A percentile compares a stretch with the other conserved stretches of the same genome.
These are phyloP conservation scores for Stellera chamaejasme DNA, from an alignment of 345 rosid genomes.

Conservation along the genomic window DNA sequence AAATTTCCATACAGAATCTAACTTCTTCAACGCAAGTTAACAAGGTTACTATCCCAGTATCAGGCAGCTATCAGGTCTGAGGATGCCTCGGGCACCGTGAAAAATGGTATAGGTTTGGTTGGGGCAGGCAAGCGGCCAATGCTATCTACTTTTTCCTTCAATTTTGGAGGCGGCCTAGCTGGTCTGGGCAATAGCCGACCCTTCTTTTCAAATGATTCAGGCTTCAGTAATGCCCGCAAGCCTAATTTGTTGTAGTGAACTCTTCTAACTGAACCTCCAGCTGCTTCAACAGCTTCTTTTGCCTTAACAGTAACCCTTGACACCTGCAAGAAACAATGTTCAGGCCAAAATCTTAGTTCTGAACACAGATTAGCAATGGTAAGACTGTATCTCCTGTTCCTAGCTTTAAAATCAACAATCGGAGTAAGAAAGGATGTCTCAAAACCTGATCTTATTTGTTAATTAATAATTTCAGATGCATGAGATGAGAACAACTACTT, in stretches of 20 bases:
- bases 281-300: constrained; percentile 81
- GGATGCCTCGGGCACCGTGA: constrained; percentile 26
- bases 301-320: constrained; percentile 90
- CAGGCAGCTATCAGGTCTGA: constrained; percentile 26
- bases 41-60: constrained; percentile 1
- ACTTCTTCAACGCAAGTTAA: not conserved
- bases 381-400: not conserved
- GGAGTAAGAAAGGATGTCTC: constrained; percentile 1
- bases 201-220: constrained; percentile 95
- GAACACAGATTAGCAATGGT: not conserved
- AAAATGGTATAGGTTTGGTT: constrained; percentile 69
- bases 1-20: constrained; percentile 2
- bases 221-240: constrained; percentile 72
- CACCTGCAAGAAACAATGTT: constrained; percentile 33
- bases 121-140: constrained; percentile 93
- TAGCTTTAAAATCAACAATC: not conserved
- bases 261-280: constrained; percentile 84
- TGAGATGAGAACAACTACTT: not conserved
- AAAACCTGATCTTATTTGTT: too few species aligned
- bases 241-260: constrained; percentile 93
- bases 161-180: constrained; percentile 96
- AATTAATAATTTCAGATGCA: too few species aligned
- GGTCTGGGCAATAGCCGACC: constrained; percentile 82
- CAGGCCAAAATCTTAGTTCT: not conserved
- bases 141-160: constrained; percentile 81